These are phyloP conservation scores for Multifurca ochricompacta DNA, from an alignment of 768 basidiomycete genomes.

Conservation along the genomic window DNA sequence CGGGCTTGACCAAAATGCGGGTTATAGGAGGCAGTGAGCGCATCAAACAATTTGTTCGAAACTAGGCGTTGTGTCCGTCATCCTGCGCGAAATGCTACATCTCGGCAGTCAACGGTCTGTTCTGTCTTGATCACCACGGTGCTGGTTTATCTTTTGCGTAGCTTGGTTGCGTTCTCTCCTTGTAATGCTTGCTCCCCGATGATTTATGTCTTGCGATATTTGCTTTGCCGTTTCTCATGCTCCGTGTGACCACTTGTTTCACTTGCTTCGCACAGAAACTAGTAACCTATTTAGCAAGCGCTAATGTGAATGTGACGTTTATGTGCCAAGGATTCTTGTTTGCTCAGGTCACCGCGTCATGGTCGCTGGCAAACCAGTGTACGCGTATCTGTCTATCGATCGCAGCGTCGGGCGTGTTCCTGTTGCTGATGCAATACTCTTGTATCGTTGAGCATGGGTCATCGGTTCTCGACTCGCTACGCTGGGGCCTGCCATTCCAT, in stretches of 20 bases:
- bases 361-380: not conserved
- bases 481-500: not conserved
- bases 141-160: slow-evolving; percentile 21
- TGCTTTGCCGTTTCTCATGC: slow-evolving; percentile 21
- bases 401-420: not conserved
- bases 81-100: slow-evolving; percentile 10
- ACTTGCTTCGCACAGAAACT: slow-evolving; percentile 18
- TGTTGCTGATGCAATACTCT: no score
- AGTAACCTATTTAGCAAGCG: slow-evolving; percentile 17
- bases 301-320: slow-evolving; percentile 17
- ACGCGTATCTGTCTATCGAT: not conserved
- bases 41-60: slow-evolving; percentile 1
- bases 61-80: slow-evolving; percentile 7
- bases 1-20: slow-evolving; percentile 19
- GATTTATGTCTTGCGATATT: slow-evolving; percentile 21
- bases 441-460: not conserved
- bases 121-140: slow-evolving; percentile 19
- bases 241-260: slow-evolving; percentile 18
- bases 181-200: slow-evolving; percentile 19
- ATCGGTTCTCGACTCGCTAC: not conserved
- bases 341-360: slow-evolving; percentile 3
- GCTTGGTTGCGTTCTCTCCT: slow-evolving; percentile 20
- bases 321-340: slow-evolving; percentile 7
- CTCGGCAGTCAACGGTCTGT: slow-evolving; percentile 18
- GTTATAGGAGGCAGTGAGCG: slow-evolving; percentile 20